A percentile compares a stretch with the other conserved stretches of the same genome.
phyloP scores from a whole-genome alignment of 495 filamentous ascomycete species.

The Penicillium waksmanii region DNA sequence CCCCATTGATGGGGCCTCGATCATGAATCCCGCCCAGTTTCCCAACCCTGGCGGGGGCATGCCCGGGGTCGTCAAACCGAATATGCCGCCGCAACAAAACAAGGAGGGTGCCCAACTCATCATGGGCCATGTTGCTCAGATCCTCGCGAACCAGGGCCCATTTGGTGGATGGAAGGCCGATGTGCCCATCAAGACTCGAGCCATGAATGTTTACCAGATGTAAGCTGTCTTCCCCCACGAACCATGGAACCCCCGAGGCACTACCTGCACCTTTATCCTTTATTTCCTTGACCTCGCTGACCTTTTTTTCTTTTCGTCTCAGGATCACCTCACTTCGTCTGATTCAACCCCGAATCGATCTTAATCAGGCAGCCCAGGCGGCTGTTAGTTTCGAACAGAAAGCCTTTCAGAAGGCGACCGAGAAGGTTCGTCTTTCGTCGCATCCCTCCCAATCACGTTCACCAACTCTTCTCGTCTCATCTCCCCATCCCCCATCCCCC shows the following conservation, averaged over 20 bases:
- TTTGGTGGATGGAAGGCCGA: conserved; percentile 52
- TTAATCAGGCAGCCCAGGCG: conserved; percentile 43
- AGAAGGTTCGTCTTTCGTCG: conserved; percentile 40
- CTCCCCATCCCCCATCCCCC: neutral
- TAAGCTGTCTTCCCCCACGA: conserved; percentile 30
- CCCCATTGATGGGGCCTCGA: conserved; percentile 51
- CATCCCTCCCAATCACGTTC: neutral
- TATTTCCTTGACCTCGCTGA: conserved; percentile 12
- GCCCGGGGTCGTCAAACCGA: conserved; percentile 41
- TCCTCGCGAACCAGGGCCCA: conserved; percentile 42
- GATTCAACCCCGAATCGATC: conserved; percentile 51
- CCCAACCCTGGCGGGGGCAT: conserved; percentile 48
- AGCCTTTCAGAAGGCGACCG: conserved; percentile 48
- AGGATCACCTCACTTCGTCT: conserved; percentile 55
- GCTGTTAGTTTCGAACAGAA: conserved; percentile 54
- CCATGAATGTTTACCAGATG: conserved; percentile 52
- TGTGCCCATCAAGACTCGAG: conserved; percentile 43
- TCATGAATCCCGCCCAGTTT: conserved; percentile 56
- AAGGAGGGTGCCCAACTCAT: conserved; percentile 40
- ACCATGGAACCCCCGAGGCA: neutral
- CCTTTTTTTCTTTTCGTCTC: neutral
- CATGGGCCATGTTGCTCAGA: conserved; percentile 40
- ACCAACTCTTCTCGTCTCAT: neutral
- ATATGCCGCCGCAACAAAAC: conserved; percentile 39
- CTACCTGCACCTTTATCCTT: conserved; percentile 7